These are phyloP conservation scores for Tetradesmus obliquus DNA, from an alignment of 139 green algal species.

Conservation along the genomic window DNA sequence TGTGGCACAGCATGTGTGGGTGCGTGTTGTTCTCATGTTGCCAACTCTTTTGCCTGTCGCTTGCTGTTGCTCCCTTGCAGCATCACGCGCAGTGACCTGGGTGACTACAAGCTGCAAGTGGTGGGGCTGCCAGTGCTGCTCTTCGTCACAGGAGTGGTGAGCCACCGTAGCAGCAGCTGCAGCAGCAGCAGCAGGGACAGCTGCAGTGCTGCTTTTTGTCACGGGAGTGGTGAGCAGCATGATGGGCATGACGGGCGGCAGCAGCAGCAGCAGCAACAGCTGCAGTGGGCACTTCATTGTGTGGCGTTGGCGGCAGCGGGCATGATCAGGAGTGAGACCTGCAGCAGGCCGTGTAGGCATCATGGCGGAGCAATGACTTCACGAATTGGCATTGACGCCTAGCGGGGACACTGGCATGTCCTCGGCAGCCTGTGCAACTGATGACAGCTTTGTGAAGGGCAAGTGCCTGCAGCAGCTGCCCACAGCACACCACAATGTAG, in stretches of 20 bases:
- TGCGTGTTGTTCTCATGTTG: not conserved
- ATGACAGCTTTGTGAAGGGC: not conserved
- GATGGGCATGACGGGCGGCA: not conserved
- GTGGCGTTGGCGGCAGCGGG: too few species aligned
- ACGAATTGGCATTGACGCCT: too few species aligned
- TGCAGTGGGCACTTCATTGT: not conserved
- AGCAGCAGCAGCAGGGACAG: not conserved
- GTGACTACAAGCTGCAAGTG: slow-evolving; percentile 41
- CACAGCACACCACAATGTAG: too few species aligned
- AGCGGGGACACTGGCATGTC: too few species aligned
- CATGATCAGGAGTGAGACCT: too few species aligned
- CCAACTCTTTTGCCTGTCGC: not conserved
- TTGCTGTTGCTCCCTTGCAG: slow-evolving; percentile 1
- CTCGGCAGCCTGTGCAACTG: too few species aligned
- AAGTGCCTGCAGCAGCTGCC: not conserved
- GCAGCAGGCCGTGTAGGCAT: too few species aligned
- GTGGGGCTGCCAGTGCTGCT: slow-evolving; percentile 42
- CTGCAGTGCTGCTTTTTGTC: slow-evolving; percentile 29
- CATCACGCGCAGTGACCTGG: slow-evolving; percentile 51
- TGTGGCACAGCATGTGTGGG: not conserved
- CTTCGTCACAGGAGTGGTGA: slow-evolving; percentile 52
- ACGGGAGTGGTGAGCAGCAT: slow-evolving; percentile 5
- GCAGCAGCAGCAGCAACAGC: slow-evolving; percentile 13
- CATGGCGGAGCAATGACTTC: too few species aligned
- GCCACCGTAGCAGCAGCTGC: not conserved